These are phyloP conservation scores for Tolypocladium nubicola DNA, from an alignment of 2,329 filamentous ascomycete species.

Conservation along the genomic window DNA sequence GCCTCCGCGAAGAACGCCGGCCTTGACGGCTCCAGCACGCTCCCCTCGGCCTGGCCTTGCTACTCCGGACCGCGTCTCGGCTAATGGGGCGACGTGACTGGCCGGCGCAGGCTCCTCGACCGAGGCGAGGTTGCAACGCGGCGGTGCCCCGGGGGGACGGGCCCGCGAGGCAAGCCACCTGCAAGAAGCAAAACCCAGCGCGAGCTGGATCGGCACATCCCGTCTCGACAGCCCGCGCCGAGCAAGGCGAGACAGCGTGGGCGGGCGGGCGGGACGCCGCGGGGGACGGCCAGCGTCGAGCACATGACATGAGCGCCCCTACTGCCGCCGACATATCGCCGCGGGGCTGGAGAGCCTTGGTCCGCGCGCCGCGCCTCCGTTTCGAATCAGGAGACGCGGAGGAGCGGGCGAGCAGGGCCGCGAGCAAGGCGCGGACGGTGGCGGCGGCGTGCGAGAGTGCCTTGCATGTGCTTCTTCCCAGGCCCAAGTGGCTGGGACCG, in stretches of 20 bases:
- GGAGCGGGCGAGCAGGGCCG: background rate
- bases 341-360: background rate
- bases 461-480: background rate
- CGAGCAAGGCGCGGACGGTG: background rate
- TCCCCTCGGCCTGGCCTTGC: background rate
- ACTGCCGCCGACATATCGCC: background rate
- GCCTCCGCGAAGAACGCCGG: background rate
- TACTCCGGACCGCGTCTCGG: background rate
- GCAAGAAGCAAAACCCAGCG: background rate
- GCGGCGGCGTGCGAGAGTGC: background rate
- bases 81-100: background rate
- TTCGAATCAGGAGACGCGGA: background rate
- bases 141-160: background rate
- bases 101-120: background rate
- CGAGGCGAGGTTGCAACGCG: background rate
- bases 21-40: background rate
- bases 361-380: background rate
- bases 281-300: background rate
- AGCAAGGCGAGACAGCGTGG: background rate
- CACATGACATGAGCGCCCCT: background rate
- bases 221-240: background rate
- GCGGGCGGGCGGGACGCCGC: background rate
- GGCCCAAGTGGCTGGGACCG: background rate
- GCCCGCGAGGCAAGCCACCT: background rate
- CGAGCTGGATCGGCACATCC: background rate